phyloP scores from a whole-genome alignment of 2,329 filamentous ascomycete genomes.

The Fusarium clavum region DNA sequence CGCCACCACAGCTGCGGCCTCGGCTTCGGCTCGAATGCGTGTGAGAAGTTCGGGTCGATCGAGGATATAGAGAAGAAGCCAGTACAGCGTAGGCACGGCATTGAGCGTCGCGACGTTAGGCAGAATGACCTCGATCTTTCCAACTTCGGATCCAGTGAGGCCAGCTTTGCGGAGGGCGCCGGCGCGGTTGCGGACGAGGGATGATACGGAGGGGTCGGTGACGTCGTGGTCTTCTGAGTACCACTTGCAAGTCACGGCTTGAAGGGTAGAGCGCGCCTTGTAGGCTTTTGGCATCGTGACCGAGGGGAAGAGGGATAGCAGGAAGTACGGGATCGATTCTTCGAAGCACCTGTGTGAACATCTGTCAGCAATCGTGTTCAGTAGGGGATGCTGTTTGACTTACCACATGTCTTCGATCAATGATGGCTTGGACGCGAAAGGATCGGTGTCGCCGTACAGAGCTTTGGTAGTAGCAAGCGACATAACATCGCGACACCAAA shows the following conservation, averaged over 20 bases:
- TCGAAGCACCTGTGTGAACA: constrained; percentile 37
- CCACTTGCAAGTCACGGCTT: constrained; percentile 47
- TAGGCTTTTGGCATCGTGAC: constrained; percentile 49
- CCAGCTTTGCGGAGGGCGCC: constrained; percentile 45
- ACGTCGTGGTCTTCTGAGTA: constrained; percentile 47
- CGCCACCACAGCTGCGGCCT: not conserved
- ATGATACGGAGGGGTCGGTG: constrained; percentile 42
- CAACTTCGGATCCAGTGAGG: constrained; percentile 46
- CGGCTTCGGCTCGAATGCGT: constrained; percentile 36
- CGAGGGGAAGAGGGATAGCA: constrained; percentile 49
- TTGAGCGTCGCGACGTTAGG: constrained; percentile 49
- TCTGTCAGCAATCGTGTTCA: not conserved
- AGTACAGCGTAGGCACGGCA: constrained; percentile 54
- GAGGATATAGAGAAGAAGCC: constrained; percentile 50
- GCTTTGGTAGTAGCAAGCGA: constrained; percentile 53
- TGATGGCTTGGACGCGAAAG: constrained; percentile 47
- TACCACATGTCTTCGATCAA: constrained; percentile 41
- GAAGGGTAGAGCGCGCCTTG: constrained; percentile 42
- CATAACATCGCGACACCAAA: constrained; percentile 54
- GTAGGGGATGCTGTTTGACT: not conserved
- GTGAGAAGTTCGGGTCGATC: constrained; percentile 42
- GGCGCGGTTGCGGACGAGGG: constrained; percentile 48
- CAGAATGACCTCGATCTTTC: constrained; percentile 48
- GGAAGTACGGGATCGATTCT: constrained; percentile 40
- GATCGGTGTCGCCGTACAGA: constrained; percentile 59